These are phyloP conservation scores for Moesziomyces globuligerus DNA, from an alignment of 1,284 basidiomycete genomes.

Conservation along the genomic window DNA sequence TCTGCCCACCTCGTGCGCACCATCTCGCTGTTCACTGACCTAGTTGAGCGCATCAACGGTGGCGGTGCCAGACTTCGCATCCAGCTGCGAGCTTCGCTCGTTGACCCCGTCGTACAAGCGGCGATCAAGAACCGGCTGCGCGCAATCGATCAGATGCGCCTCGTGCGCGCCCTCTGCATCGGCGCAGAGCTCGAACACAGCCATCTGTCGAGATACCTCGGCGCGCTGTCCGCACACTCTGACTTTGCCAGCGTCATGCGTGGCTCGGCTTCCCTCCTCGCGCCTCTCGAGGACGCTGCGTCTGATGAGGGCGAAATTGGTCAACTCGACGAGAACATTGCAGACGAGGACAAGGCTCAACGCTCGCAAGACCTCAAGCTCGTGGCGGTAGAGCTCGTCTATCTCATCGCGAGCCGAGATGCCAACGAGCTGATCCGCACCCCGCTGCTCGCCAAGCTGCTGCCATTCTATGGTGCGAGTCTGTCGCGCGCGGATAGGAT, in stretches of 20 bases:
- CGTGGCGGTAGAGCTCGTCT: slow-evolving; percentile 72
- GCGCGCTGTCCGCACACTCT: slow-evolving; percentile 45
- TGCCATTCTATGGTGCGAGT: slow-evolving; percentile 79
- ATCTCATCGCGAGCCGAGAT: slow-evolving; percentile 77
- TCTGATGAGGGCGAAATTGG: neutral
- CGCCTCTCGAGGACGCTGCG: slow-evolving; percentile 50
- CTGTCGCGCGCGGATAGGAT: slow-evolving; percentile 74
- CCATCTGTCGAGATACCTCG: slow-evolving; percentile 41
- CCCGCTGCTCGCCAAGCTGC: slow-evolving; percentile 79
- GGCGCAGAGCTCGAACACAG: slow-evolving; percentile 28
- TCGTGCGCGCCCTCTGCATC: slow-evolving; percentile 70
- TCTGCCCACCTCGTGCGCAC: slow-evolving; percentile 24
- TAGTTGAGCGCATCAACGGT: slow-evolving; percentile 15
- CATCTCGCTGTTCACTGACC: slow-evolving; percentile 23
- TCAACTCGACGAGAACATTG: slow-evolving; percentile 64
- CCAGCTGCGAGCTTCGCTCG: slow-evolving; percentile 73
- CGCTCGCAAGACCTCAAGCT: slow-evolving; percentile 18
- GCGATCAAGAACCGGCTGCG: slow-evolving; percentile 75
- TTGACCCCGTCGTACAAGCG: slow-evolving; percentile 79
- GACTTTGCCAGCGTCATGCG: slow-evolving; percentile 39
- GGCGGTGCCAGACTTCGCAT: slow-evolving; percentile 2
- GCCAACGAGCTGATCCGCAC: slow-evolving; percentile 83
- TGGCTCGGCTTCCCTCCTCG: slow-evolving; percentile 35
- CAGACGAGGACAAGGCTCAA: slow-evolving; percentile 1
- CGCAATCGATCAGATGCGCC: slow-evolving; percentile 70